phyloP scores from a whole-genome alignment of 2,329 filamentous ascomycete species.

The Ceratocystis cubensis region DNA sequence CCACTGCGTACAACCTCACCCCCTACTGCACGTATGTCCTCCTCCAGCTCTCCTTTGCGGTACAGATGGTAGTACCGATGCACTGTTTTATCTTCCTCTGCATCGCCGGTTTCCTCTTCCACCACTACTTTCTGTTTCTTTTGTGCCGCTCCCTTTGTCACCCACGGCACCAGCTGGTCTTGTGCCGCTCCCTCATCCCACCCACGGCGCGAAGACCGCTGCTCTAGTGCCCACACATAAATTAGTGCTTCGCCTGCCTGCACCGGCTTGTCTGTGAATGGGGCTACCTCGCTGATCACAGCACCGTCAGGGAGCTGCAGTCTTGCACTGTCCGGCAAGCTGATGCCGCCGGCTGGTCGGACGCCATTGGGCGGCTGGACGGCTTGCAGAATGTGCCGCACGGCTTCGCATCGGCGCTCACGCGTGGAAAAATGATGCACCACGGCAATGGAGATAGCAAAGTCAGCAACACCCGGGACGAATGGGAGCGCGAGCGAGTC shows the following conservation, averaged over 20 bases:
- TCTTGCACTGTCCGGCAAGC: slow-evolving; percentile 24
- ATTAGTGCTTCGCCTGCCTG: slow-evolving; percentile 55
- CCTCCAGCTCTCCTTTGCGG: slow-evolving; percentile 70
- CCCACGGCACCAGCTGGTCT: slow-evolving; percentile 94
- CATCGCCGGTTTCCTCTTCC: background rate
- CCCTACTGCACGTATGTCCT: slow-evolving; percentile 60
- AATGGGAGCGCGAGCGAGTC: slow-evolving; percentile 79
- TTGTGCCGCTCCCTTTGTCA: slow-evolving; percentile 40
- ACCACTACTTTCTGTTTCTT: background rate
- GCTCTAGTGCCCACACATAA: slow-evolving; percentile 94
- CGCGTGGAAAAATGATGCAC: slow-evolving; percentile 82
- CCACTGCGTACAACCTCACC: slow-evolving; percentile 66
- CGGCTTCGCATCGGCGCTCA: slow-evolving; percentile 57
- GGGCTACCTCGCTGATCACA: slow-evolving; percentile 28
- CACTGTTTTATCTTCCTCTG: slow-evolving; percentile 44
- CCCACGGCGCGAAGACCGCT: slow-evolving; percentile 70
- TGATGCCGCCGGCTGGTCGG: background rate
- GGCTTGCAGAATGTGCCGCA: slow-evolving; percentile 57
- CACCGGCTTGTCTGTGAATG: background rate
- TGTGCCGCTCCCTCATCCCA: slow-evolving; percentile 77
- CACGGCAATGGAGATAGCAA: slow-evolving; percentile 87
- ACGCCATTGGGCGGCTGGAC: slow-evolving; percentile 32
- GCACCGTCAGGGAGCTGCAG: slow-evolving; percentile 14
- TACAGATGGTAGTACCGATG: slow-evolving; percentile 94
- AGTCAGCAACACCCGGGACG: slow-evolving; percentile 49